phyloP scores from a whole-genome alignment of 2,329 filamentous ascomycete genomes.

The Penicillium freii region DNA sequence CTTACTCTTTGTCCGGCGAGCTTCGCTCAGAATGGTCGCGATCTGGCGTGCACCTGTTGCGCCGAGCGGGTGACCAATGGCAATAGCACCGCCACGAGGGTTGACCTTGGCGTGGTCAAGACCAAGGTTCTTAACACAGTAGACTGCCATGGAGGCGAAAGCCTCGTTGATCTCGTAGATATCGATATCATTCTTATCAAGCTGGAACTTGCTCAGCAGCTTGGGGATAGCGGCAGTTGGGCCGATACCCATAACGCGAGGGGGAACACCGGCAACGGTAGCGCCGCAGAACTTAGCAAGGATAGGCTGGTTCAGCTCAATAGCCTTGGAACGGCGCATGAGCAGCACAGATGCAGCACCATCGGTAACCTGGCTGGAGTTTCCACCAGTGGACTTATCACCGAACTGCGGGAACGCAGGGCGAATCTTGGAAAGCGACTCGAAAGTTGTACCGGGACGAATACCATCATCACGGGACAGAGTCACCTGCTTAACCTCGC shows the following conservation, averaged over 20 bases:
- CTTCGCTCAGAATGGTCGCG: conserved; percentile 84
- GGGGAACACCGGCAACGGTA: conserved; percentile 84
- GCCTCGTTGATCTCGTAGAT: conserved; percentile 95
- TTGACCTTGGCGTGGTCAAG: conserved; percentile 74
- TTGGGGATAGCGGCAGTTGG: conserved; percentile 66
- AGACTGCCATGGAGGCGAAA: conserved; percentile 96
- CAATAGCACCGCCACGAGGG: conserved; percentile 89
- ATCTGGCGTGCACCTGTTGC: conserved; percentile 88
- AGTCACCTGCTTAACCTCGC: conserved; percentile 72
- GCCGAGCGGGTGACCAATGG: conserved; percentile 84
- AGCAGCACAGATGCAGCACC: conserved; percentile 84
- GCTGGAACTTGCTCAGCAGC: conserved; percentile 74
- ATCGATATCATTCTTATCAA: conserved; percentile 79
- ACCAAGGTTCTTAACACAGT: conserved; percentile 71
- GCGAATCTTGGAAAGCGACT: conserved; percentile 78
- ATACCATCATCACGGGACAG: conserved; percentile 87
- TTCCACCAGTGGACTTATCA: conserved; percentile 81
- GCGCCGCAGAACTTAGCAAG: conserved; percentile 91
- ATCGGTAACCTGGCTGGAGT: conserved; percentile 92
- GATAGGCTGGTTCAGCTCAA: conserved; percentile 84
- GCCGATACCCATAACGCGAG: conserved; percentile 91
- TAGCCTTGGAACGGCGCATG: conserved; percentile 90
- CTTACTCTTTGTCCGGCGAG: conserved; percentile 82
- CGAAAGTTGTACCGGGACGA: conserved; percentile 82
- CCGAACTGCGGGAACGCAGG: conserved; percentile 90